Percentiles rank a stretch among this genome's conserved stretches.
Evolutionary conservation across 2,329 filamentous ascomycete species (phyloP).

Genomic region (Chrysosporium keratinophilum): DNA sequence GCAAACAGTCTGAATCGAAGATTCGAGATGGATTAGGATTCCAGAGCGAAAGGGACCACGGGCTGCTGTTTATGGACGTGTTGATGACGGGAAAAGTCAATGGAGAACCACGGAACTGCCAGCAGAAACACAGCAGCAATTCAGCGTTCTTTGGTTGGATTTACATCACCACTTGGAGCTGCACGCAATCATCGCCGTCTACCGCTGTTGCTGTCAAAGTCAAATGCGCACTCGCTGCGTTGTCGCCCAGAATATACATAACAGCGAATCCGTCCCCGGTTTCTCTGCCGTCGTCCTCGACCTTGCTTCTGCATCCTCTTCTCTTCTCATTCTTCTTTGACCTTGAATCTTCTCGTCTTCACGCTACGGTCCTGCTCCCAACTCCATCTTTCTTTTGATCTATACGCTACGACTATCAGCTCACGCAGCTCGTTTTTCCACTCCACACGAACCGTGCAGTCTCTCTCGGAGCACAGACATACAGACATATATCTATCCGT

Average conservation of each 20-base stretch:
- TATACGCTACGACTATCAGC: not conserved
- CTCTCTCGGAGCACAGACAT: no score
- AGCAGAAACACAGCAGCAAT: not conserved
- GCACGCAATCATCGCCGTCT: not conserved
- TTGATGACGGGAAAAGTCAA: not conserved
- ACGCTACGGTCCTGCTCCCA: no score
- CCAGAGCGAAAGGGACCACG: no score
- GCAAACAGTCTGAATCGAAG: no score
- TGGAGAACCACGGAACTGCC: slow-evolving; percentile 3
- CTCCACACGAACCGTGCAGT: not conserved
- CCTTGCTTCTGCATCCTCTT: slow-evolving; percentile 7
- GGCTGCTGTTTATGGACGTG: not conserved
- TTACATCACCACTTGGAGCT: slow-evolving; percentile 9
- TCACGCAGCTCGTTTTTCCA: slow-evolving; percentile 5
- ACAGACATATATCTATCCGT: no score
- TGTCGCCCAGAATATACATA: not conserved
- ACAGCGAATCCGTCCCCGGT: no score
- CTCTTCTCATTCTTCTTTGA: not conserved
- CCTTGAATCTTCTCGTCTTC: no score
- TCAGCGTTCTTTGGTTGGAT: slow-evolving; percentile 1
- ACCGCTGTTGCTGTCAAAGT: slow-evolving; percentile 2
- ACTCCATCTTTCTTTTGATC: no score
- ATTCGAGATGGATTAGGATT: no score
- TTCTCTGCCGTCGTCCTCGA: no score
- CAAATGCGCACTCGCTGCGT: not conserved